phyloP scores from a whole-genome alignment of 495 filamentous ascomycete genomes.

The Tuber indicum region DNA sequence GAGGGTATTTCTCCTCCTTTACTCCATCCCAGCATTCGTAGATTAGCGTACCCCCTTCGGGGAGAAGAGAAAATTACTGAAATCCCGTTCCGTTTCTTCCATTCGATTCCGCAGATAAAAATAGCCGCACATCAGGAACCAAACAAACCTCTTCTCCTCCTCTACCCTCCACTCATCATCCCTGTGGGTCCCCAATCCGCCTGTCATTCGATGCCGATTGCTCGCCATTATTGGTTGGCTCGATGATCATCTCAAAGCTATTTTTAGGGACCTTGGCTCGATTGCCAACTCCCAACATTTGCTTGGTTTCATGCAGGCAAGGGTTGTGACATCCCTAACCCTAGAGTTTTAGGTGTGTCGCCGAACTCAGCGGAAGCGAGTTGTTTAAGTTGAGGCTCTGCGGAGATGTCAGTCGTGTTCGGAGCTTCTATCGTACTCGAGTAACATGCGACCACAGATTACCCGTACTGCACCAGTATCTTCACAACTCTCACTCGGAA shows the following conservation, averaged over 20 bases:
- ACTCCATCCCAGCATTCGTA: neutral
- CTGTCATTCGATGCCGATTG: neutral
- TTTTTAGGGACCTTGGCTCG: neutral
- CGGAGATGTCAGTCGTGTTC: neutral
- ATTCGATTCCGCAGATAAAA: conserved; percentile 30
- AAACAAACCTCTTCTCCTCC: conserved; percentile 5
- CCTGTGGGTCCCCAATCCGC: neutral
- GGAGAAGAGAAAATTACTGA: neutral
- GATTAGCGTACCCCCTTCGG: neutral
- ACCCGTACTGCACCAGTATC: neutral
- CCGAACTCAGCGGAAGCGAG: neutral
- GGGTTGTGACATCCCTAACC: neutral
- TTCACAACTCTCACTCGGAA: neutral
- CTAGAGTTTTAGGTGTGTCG: neutral
- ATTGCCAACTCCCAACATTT: neutral
- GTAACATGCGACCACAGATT: neutral
- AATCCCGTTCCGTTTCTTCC: conserved; percentile 6
- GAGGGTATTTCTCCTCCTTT: neutral
- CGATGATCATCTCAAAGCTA: neutral
- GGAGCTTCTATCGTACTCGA: neutral
- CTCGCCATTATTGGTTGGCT: neutral
- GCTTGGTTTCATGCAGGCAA: neutral
- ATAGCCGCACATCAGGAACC: conserved; percentile 38
- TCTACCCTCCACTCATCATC: neutral
- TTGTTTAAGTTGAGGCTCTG: neutral